Evolutionary conservation across 768 basidiomycete genomes (phyloP), one percentile per base, ranked within the genome.

Genomic region (Calocybe gangraenosa): DNA sequence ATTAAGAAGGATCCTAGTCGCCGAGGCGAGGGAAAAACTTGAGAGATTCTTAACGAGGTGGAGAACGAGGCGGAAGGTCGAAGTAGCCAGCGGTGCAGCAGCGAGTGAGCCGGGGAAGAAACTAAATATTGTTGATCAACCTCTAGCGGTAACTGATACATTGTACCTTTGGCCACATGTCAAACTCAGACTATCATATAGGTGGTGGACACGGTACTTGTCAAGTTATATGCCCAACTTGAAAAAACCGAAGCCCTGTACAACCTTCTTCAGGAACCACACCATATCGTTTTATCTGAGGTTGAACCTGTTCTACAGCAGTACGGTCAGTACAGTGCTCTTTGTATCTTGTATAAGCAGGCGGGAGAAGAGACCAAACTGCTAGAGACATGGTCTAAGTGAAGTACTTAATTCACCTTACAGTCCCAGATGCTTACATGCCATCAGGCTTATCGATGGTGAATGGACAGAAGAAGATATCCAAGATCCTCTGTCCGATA

Each of bases 161-260:
- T n/a, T n/a, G n/a, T 41, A 15, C 11, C 11, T 14, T 25, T 2
- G n/a, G 2, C 41, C 18, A 40, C 22, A 8, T 10, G 10, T 34
- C 8, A 15, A 35, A 31, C 11, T 25, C 20, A 33, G 0, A 7
- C 13, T 34, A 7, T 45, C 5, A 28, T 6, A 28, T 28, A 90
- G 87, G 75, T 82, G 21, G 81, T 92, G n/a, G 89, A 92, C 59
- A 92, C 88, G 1, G 81, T 83, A 0, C 74, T 90, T 0, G 79
- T 75, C n/a, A 88, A 88, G 60, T 65, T 93, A 8, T 81, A 85
- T 25, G 80, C 83, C 1, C 70, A 76, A 43, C 65, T 69, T 11
- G 79, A 78, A 39, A 82, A 81, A 51, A 76, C 75, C 3, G 65
- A 75, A 13, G 84, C 87, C 28, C 70, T 92, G 5, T 71, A 79